Percentiles rank a stretch among this genome's conserved stretches.
Evolutionary conservation across 225 moss, liverwort and hornwort genomes (phyloP).

Genomic region (Pseudoscleropodium purum): DNA sequence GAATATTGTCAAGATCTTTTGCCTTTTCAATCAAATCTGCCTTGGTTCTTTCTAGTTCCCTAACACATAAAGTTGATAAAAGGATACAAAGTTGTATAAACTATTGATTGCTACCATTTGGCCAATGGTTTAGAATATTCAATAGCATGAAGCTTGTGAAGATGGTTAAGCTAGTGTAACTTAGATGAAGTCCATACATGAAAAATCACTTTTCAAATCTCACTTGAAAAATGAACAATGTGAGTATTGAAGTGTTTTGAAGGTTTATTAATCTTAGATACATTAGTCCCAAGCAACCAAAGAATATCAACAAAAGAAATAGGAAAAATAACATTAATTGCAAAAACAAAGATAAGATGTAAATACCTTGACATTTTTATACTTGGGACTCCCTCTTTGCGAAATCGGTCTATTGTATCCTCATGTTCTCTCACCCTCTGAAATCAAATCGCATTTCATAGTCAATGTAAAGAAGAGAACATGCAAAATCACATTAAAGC

Average conservation of each 20-base stretch:
- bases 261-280: neutral
- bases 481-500: neutral
- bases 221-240: neutral
- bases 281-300: neutral
- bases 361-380: constrained; percentile 20
- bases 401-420: constrained; percentile 1
- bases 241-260: neutral
- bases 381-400: neutral
- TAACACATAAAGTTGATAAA: neutral
- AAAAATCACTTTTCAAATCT: neutral
- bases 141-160: neutral
- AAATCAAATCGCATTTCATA: neutral
- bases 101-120: neutral
- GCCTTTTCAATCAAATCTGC: constrained; percentile 7
- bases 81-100: neutral
- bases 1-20: neutral
- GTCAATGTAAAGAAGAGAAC: neutral
- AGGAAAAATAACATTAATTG: too few species aligned
- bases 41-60: constrained; percentile 24
- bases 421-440: constrained; percentile 14
- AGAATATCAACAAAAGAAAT: neutral
- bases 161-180: neutral
- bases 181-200: neutral
- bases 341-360: neutral
- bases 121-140: neutral